Percentiles rank a stretch among this genome's conserved stretches.
Evolutionary conservation across 1,284 basidiomycete genomes (phyloP).

Genomic region (Melampsora americana): DNA sequence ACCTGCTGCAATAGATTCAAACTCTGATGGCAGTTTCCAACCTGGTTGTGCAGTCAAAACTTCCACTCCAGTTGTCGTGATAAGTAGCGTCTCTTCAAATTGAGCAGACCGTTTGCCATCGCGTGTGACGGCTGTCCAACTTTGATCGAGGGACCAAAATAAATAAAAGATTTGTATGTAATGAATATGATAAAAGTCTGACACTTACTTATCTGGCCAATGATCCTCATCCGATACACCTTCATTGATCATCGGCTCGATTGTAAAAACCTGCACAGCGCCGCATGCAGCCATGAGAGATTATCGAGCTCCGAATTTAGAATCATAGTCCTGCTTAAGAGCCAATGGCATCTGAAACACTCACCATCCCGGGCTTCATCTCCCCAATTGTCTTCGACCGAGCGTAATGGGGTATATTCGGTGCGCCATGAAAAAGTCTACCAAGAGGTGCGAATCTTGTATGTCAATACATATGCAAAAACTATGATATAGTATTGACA

Average conservation of each 20-base stretch:
- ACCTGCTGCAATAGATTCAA: slow-evolving; percentile 30
- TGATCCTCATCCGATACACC: slow-evolving; percentile 57
- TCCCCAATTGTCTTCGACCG: slow-evolving; percentile 56
- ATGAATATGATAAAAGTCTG: too few species aligned
- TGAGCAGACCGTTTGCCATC: slow-evolving; percentile 88
- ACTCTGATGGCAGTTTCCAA: slow-evolving; percentile 39
- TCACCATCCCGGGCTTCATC: slow-evolving; percentile 51
- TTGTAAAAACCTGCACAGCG: slow-evolving; percentile 56
- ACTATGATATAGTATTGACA: slow-evolving; percentile 64
- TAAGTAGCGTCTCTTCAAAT: slow-evolving; percentile 90
- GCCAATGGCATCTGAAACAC: neutral
- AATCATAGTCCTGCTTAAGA: neutral
- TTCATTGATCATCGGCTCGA: slow-evolving; percentile 75
- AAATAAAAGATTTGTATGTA: slow-evolving; percentile 30
- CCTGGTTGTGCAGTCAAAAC: slow-evolving; percentile 67
- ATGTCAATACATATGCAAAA: slow-evolving; percentile 12
- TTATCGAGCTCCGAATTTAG: neutral
- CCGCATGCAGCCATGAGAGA: slow-evolving; percentile 37
- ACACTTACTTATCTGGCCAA: slow-evolving; percentile 50
- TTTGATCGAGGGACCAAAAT: slow-evolving; percentile 62
- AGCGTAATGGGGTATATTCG: slow-evolving; percentile 57
- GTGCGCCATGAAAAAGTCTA: slow-evolving; percentile 56
- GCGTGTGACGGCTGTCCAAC: slow-evolving; percentile 84
- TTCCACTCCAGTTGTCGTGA: slow-evolving; percentile 87
- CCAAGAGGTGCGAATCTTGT: slow-evolving; percentile 55